Evolutionary conservation across 2,329 filamentous ascomycete species (phyloP).

Genomic region (Zasmidium citrigriseum): DNA sequence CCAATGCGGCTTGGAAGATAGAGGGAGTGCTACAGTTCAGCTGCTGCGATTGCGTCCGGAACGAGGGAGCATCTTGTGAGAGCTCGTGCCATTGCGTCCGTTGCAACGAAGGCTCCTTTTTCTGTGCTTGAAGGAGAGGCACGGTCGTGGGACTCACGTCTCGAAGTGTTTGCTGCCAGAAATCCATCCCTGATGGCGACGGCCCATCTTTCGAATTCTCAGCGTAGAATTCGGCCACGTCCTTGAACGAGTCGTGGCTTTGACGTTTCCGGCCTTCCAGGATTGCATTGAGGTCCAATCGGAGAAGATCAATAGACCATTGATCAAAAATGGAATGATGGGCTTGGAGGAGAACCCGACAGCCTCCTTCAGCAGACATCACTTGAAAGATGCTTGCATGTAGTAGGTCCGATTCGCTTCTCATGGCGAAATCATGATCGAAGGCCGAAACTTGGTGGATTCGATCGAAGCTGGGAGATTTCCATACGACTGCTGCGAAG

Average conservation of each 20-base stretch:
- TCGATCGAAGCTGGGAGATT: slow-evolving; percentile 38
- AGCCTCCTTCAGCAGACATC: slow-evolving; percentile 18
- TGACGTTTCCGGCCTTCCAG: slow-evolving; percentile 39
- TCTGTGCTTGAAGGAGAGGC: slow-evolving; percentile 58
- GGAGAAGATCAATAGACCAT: slow-evolving; percentile 78
- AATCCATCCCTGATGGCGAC: slow-evolving; percentile 53
- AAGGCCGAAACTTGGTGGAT: slow-evolving; percentile 30
- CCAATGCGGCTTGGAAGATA: slow-evolving; percentile 72
- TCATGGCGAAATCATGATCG: slow-evolving; percentile 20
- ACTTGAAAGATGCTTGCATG: slow-evolving; percentile 67
- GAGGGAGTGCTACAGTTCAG: slow-evolving; percentile 63
- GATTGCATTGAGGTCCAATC: slow-evolving; percentile 65
- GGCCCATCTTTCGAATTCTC: slow-evolving; percentile 19
- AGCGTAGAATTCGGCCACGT: slow-evolving; percentile 56
- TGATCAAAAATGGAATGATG: slow-evolving; percentile 90
- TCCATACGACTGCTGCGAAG: slow-evolving; percentile 68
- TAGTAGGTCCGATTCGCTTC: slow-evolving; percentile 45
- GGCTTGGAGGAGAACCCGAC: slow-evolving; percentile 56
- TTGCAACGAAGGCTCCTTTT: slow-evolving; percentile 17
- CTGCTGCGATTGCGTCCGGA: slow-evolving; percentile 13
- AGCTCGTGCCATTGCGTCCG: slow-evolving; percentile 25
- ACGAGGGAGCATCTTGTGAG: slow-evolving; percentile 5
- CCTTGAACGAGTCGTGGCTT: slow-evolving; percentile 60
- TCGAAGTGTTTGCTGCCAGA: slow-evolving; percentile 69
- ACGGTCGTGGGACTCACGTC: slow-evolving; percentile 57